A percentile compares a stretch with the other conserved stretches of the same genome.
Evolutionary conservation across 2,329 filamentous ascomycete genomes (phyloP).

Genomic region (Didymella exigua): DNA sequence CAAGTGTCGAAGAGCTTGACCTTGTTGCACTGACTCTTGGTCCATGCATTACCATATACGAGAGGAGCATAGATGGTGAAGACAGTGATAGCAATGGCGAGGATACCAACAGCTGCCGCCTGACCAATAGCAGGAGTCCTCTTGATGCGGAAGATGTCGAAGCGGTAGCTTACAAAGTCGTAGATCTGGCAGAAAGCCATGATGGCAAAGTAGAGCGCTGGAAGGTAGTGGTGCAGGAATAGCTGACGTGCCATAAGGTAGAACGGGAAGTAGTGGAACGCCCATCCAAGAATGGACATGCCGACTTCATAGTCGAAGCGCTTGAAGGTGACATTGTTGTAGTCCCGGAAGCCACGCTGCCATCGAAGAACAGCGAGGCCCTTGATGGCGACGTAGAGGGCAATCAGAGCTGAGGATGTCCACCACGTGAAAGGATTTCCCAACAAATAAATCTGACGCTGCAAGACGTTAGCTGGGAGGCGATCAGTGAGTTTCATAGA

Average conservation of each 20-base stretch:
- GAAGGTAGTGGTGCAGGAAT: conserved; percentile 98
- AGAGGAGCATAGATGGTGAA: conserved; percentile 89
- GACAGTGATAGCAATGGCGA: conserved; percentile 73
- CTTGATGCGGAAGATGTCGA: conserved; percentile 70
- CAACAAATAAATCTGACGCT: conserved; percentile 90
- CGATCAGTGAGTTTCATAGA: not conserved
- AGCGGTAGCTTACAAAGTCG: conserved; percentile 80
- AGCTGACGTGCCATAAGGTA: conserved; percentile 97
- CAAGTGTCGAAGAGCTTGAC: conserved; percentile 87
- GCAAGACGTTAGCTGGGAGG: conserved; percentile 11
- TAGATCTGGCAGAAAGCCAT: conserved; percentile 87
- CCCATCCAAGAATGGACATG: conserved; percentile 88
- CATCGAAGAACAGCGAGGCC: conserved; percentile 84
- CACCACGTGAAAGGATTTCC: conserved; percentile 88
- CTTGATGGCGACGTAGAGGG: conserved; percentile 82
- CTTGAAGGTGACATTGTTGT: conserved; percentile 81
- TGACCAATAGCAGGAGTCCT: conserved; percentile 76
- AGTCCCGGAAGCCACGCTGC: conserved; percentile 92
- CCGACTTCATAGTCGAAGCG: conserved; percentile 98
- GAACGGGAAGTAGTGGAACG: conserved; percentile 98
- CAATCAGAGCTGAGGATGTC: conserved; percentile 79
- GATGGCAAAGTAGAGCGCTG: conserved; percentile 92
- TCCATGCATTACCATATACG: conserved; percentile 94
- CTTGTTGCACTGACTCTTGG: conserved; percentile 80
- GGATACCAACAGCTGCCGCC: conserved; percentile 72